Evolutionary conservation across 2,329 filamentous ascomycete genomes (phyloP).

Genomic region (Atkinsonella texensis): DNA sequence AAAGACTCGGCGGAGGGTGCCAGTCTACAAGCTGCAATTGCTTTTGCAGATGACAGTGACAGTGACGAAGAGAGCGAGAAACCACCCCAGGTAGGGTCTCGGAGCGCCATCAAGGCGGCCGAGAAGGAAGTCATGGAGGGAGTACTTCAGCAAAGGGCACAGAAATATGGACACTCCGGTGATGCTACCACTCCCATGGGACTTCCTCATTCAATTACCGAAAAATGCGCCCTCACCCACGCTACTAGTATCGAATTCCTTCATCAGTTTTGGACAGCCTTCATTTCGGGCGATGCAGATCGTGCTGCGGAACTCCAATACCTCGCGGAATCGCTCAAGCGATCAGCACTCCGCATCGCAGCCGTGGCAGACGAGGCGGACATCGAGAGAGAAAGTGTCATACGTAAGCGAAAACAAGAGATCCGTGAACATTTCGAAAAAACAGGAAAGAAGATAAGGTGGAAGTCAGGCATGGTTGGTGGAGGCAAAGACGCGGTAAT

Average conservation of each 20-base stretch:
- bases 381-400: conserved; percentile 52
- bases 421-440: conserved; percentile 57
- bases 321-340: conserved; percentile 68
- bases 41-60: conserved; percentile 58
- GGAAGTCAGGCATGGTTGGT: conserved; percentile 54
- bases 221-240: conserved; percentile 58
- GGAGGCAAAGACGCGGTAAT: conserved; percentile 69
- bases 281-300: conserved; percentile 75
- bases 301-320: conserved; percentile 71
- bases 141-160: conserved; percentile 47
- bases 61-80: conserved; percentile 49
- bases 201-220: conserved; percentile 39
- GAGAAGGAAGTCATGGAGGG: conserved; percentile 55
- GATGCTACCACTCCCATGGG: conserved; percentile 43
- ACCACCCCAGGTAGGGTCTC: conserved; percentile 53
- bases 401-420: conserved; percentile 56
- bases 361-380: conserved; percentile 74
- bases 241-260: conserved; percentile 91
- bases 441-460: conserved; percentile 61
- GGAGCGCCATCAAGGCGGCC: conserved; percentile 50
- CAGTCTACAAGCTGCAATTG: conserved; percentile 52
- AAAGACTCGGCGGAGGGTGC: conserved; percentile 37
- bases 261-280: conserved; percentile 94
- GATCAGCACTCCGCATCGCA: conserved; percentile 66
- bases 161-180: conserved; percentile 39